Conservation (phyloP, 2,329 filamentous ascomycete genomes). For the Nigrospora sphaerica region DNA sequence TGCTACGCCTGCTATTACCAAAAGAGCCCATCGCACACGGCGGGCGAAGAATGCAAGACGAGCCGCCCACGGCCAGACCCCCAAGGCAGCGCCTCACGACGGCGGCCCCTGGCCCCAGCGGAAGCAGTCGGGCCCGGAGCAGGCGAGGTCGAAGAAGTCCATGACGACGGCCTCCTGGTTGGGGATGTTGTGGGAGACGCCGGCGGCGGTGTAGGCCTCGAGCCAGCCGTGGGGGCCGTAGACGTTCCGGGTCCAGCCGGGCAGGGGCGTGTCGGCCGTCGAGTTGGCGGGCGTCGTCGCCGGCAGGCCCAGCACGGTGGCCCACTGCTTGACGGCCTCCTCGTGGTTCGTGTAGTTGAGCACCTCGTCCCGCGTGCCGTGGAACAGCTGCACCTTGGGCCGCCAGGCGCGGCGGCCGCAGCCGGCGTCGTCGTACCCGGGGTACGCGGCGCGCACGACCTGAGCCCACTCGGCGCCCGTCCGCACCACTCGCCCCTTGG, state of each 20-base stretch:
- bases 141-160: constrained; percentile 29
- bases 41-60: too few species aligned
- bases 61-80: too few species aligned
- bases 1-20: too few species aligned
- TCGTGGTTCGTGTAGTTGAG: constrained; percentile 44
- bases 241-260: constrained; percentile 27
- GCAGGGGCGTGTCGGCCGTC: constrained; percentile 23
- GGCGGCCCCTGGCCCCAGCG: constrained; percentile 24
- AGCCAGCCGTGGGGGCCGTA: constrained; percentile 29
- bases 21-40: too few species aligned
- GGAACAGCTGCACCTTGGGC: constrained; percentile 51
- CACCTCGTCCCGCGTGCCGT: constrained; percentile 44
- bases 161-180: constrained; percentile 28
- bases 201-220: constrained; percentile 29
- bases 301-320: constrained; percentile 26
- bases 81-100: too few species aligned
- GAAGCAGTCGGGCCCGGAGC: constrained; percentile 24
- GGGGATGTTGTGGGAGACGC: constrained; percentile 30
- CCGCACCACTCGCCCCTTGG: constrained; percentile 36
- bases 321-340: constrained; percentile 49
- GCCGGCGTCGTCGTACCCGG: constrained; percentile 29
- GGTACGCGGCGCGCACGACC: constrained; percentile 34
- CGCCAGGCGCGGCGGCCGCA: too few species aligned
- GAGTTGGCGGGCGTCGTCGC: constrained; percentile 17
- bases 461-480: constrained; percentile 24